phyloP scores from a whole-genome alignment of 176 grass and related monocot species.

The Lolium rigidum region DNA sequence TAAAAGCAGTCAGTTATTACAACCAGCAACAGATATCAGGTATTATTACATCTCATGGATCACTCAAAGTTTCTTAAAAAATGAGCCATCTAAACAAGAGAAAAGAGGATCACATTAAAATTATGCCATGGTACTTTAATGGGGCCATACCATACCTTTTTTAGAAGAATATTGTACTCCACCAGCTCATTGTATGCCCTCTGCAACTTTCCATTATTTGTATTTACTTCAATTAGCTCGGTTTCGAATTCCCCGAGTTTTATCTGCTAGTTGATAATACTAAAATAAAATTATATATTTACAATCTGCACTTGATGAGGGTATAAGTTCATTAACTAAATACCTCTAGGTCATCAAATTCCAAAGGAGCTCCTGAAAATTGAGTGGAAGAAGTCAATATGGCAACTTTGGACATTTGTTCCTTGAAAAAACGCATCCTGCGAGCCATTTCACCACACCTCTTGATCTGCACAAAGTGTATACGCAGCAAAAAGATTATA shows the following conservation, averaged over 20 bases:
- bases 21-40: too few relatives aligned
- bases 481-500: background rate
- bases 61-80: too few relatives aligned
- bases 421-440: slow-evolving; percentile 76
- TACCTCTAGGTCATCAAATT: slow-evolving; percentile 86
- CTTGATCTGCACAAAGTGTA: slow-evolving; percentile 69
- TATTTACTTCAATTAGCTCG: slow-evolving; percentile 93
- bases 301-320: background rate
- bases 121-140: slow-evolving; percentile 2
- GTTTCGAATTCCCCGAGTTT: slow-evolving; percentile 86
- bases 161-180: slow-evolving; percentile 86
- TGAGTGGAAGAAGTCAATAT: slow-evolving; percentile 55
- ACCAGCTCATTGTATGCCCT: slow-evolving; percentile 83
- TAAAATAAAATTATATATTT: background rate
- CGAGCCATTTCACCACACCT: slow-evolving; percentile 89
- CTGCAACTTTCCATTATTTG: slow-evolving; percentile 89
- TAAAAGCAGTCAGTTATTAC: too few relatives aligned
- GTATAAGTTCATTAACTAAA: slow-evolving; percentile 16
- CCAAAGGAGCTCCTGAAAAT: slow-evolving; percentile 50
- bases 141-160: slow-evolving; percentile 78
- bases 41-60: too few relatives aligned
- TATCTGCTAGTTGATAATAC: slow-evolving; percentile 53
- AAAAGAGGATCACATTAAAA: background rate
- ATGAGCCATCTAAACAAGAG: background rate
- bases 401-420: slow-evolving; percentile 79